phyloP scores from a whole-genome alignment of 148 eudicot genomes.

The Amaranthus cruentus region DNA sequence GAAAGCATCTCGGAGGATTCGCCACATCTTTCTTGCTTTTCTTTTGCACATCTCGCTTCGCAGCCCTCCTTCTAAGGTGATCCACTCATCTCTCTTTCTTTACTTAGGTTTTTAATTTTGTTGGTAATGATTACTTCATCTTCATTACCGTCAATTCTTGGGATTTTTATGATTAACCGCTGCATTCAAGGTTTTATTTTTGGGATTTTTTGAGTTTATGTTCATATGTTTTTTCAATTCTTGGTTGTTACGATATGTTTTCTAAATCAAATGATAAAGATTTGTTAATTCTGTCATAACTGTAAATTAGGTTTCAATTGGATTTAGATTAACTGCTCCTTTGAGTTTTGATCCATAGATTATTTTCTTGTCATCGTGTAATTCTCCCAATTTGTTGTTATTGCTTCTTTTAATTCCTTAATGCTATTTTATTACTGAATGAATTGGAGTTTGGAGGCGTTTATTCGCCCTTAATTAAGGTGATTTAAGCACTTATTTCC shows the following conservation, averaged over 20 bases:
- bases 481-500: background rate
- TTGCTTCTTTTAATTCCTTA: background rate
- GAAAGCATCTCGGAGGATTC: constrained; percentile 5
- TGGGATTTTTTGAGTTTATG: background rate
- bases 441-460: background rate
- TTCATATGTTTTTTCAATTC: background rate
- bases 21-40: constrained; percentile 21
- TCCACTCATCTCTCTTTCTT: constrained; percentile 4
- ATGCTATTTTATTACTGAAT: background rate
- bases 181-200: constrained; percentile 12
- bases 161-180: background rate
- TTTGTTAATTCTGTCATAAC: background rate
- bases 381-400: background rate
- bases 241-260: background rate
- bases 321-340: background rate
- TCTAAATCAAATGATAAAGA: background rate
- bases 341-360: background rate
- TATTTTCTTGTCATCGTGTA: background rate
- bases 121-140: too few species aligned
- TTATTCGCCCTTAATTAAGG: background rate
- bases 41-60: constrained; percentile 6
- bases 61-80: constrained; percentile 20
- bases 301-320: background rate
- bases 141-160: background rate
- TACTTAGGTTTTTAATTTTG: background rate